A percentile compares a stretch with the other conserved stretches of the same genome.
Conservation (phyloP, 768 basidiomycete species). For the Suillus luteus region DNA sequence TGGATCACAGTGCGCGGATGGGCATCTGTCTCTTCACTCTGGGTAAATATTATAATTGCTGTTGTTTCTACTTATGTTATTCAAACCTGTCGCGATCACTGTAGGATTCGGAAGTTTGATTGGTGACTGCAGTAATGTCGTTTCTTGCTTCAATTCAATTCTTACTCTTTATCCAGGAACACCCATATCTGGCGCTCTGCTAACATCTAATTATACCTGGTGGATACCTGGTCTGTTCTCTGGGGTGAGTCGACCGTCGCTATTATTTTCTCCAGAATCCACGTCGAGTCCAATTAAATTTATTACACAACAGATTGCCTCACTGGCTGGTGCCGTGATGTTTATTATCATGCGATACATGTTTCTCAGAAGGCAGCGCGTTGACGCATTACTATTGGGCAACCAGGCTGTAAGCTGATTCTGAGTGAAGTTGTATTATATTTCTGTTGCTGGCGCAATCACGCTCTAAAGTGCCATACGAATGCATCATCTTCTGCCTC, state of each 20-base stretch:
- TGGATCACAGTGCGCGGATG: conserved; percentile 35
- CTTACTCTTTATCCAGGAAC: conserved; percentile 42
- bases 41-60: conserved; percentile 28
- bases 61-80: background rate
- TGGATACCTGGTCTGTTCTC: conserved; percentile 58
- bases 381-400: background rate
- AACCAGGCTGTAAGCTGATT: background rate
- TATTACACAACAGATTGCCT: background rate
- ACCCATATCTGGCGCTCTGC: conserved; percentile 58
- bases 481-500: conserved; percentile 55
- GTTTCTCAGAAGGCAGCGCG: background rate
- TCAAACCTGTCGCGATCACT: background rate
- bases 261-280: background rate
- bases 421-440: background rate
- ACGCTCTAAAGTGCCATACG: no score
- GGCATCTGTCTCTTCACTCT: conserved; percentile 50
- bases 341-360: background rate
- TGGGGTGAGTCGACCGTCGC: conserved; percentile 32
- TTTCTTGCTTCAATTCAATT: conserved; percentile 12
- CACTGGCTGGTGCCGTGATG: background rate
- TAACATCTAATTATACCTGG: conserved; percentile 53
- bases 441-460: no score
- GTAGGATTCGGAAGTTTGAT: conserved; percentile 29
- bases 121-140: conserved; percentile 13
- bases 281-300: background rate